Evolutionary conservation across 1,284 basidiomycete species (phyloP).

Genomic region (Malassezia obtusa): DNA sequence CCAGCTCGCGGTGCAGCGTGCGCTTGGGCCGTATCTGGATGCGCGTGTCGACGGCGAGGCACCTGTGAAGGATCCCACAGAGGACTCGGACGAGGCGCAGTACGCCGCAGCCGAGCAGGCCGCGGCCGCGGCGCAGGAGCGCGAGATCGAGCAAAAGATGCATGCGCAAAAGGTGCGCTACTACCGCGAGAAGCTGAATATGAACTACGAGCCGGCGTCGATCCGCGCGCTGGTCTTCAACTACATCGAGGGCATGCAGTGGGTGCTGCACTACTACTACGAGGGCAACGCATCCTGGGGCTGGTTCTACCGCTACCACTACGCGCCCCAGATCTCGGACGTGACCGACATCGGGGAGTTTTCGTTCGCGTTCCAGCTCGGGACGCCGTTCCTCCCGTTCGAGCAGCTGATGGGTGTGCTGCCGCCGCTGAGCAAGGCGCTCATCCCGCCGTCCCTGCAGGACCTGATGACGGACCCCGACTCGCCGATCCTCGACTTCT

Average conservation of each 20-base stretch:
- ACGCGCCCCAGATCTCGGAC: constrained; percentile 65
- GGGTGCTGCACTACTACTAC: constrained; percentile 99
- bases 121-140: constrained; percentile 49
- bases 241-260: constrained; percentile 90
- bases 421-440: constrained; percentile 75
- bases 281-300: constrained; percentile 92
- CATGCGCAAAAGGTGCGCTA: constrained; percentile 81
- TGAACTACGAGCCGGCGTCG: constrained; percentile 52
- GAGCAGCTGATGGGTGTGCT: constrained; percentile 98
- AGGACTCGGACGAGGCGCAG: constrained; percentile 20
- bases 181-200: constrained; percentile 56
- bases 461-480: constrained; percentile 78
- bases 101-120: background rate
- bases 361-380: constrained; percentile 74
- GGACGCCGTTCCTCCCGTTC: constrained; percentile 81
- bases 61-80: constrained; percentile 15
- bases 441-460: constrained; percentile 77
- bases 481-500: constrained; percentile 89
- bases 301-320: constrained; percentile 99
- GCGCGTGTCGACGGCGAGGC: constrained; percentile 53
- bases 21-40: constrained; percentile 76
- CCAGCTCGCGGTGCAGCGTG: constrained; percentile 64
- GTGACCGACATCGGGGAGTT: constrained; percentile 66
- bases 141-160: constrained; percentile 70
- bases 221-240: constrained; percentile 49